Evolutionary conservation across 2,329 filamentous ascomycete species (phyloP), one percentile per base, ranked within the genome.

Genomic region (Fusarium temperatum): DNA sequence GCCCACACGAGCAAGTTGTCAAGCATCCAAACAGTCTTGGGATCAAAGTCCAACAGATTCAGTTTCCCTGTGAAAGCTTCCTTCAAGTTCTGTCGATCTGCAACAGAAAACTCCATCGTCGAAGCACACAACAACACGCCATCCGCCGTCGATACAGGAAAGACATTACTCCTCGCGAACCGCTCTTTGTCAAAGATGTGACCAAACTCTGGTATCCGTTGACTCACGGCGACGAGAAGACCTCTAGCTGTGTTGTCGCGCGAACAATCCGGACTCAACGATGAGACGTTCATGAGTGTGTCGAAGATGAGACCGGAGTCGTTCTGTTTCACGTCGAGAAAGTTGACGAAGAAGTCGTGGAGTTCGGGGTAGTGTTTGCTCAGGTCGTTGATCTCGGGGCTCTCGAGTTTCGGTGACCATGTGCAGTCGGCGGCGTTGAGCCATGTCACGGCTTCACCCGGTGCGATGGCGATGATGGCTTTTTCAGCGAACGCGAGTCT

Each of bases 311-410:
- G 28, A 5, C 75, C 74, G 4, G 69, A 61, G 17, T 77, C 68
- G 26, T 75, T 61, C 14, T 70, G 64, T 28, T 73, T 62, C 26
- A 77, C 47, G 15, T 45, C 53, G 22, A 77, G 66, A 2, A 77
- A 76, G 8, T 65, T 61, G 26, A 75, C 72, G 17, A 77, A 77
- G n/a, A 77, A 76, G 6, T 70, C 53, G 39, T 74, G 61, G 4
- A 77, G 63, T 8, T 77, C 72, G 5, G 70, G 66, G 35, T 77
- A 77, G 39, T 73, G 69, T 28, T 66, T 72, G 44, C 75, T 77
- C 28, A 77, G 8, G 18, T 74, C 71, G 41, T 75, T 70, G 50
- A 70, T 50, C 5, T 76, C 75, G 3, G 63, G 56, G 5, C 63
- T 75, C 22, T 66, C 65, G 4, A 77, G 59, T 41, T 73, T 73